Evolutionary conservation across 768 basidiomycete species (phyloP).

Genomic region (Leccinum broughii): DNA sequence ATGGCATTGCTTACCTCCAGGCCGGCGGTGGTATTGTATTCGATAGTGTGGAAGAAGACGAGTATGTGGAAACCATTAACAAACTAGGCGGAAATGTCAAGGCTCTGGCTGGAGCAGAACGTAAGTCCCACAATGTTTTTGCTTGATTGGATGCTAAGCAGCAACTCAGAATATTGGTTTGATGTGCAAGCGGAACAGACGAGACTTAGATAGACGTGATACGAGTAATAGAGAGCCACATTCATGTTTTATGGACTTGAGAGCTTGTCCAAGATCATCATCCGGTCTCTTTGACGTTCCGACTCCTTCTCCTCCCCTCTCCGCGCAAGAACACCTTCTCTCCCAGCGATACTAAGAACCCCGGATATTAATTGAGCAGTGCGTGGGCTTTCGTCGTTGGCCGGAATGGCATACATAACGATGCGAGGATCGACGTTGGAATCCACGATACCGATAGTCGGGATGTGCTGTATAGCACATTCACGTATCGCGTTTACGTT

Average conservation of each 20-base stretch:
- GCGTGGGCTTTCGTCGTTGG: constrained; percentile 93
- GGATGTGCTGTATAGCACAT: constrained; percentile 85
- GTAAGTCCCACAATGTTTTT: constrained; percentile 48
- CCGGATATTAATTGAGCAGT: constrained; percentile 91
- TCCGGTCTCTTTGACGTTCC: constrained; percentile 27
- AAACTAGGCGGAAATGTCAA: constrained; percentile 86
- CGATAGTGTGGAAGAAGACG: constrained; percentile 97
- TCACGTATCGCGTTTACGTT: constrained; percentile 89
- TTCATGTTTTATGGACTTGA: constrained; percentile 23
- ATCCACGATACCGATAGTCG: constrained; percentile 93
- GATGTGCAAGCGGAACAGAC: constrained; percentile 54
- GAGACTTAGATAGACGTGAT: constrained; percentile 24
- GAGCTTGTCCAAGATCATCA: constrained; percentile 28
- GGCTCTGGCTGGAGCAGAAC: constrained; percentile 84
- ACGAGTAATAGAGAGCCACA: constrained; percentile 6
- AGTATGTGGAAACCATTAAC: constrained; percentile 94
- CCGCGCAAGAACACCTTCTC: constrained; percentile 62
- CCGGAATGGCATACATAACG: constrained; percentile 97
- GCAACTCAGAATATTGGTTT: constrained; percentile 64
- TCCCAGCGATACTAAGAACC: constrained; percentile 84
- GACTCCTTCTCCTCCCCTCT: constrained; percentile 29
- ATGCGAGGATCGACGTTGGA: constrained; percentile 94
- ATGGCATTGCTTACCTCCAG: constrained; percentile 88
- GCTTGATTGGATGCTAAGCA: constrained; percentile 19
- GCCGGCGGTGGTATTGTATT: constrained; percentile 98